Evolutionary conservation across 2,329 filamentous ascomycete species (phyloP).

Genomic region (Diplocarpon rosae): DNA sequence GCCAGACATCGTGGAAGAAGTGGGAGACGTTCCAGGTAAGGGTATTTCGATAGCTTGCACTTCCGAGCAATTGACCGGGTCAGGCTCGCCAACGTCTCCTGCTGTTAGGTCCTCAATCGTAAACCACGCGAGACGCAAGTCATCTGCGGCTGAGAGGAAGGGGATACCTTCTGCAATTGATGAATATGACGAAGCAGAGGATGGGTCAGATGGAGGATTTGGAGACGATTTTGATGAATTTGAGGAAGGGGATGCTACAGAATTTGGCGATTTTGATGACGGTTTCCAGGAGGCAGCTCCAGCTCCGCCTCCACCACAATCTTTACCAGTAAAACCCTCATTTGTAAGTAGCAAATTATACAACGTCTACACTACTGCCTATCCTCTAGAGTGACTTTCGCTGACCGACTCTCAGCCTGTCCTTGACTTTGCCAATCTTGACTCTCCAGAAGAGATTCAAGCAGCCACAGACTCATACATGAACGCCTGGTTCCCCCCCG

Average conservation of each 20-base stretch:
- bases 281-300: slow-evolving; percentile 48
- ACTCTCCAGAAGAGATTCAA: slow-evolving; percentile 46
- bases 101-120: slow-evolving; percentile 36
- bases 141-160: slow-evolving; percentile 23
- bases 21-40: slow-evolving; percentile 45
- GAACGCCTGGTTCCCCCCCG: slow-evolving; percentile 51
- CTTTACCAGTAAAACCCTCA: slow-evolving; percentile 27
- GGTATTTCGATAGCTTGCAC: slow-evolving; percentile 20
- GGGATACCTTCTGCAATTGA: slow-evolving; percentile 32
- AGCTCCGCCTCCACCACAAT: slow-evolving; percentile 28
- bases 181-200: slow-evolving; percentile 49
- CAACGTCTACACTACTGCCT: slow-evolving; percentile 10
- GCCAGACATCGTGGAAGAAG: slow-evolving; percentile 46
- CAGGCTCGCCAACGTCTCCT: slow-evolving; percentile 44
- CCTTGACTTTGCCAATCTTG: slow-evolving; percentile 54
- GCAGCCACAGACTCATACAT: slow-evolving; percentile 55
- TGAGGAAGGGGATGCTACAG: slow-evolving; percentile 41
- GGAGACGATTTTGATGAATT: slow-evolving; percentile 61
- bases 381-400: slow-evolving; percentile 10
- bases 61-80: slow-evolving; percentile 48
- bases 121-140: slow-evolving; percentile 30
- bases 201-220: slow-evolving; percentile 40
- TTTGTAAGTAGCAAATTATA: slow-evolving; percentile 34
- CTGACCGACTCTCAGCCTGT: slow-evolving; percentile 41
- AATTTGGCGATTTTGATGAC: slow-evolving; percentile 48